Base-by-base conservation (phyloP, 1,284 basidiomycete species). In the Filobasidium uniguttulatum region DNA sequence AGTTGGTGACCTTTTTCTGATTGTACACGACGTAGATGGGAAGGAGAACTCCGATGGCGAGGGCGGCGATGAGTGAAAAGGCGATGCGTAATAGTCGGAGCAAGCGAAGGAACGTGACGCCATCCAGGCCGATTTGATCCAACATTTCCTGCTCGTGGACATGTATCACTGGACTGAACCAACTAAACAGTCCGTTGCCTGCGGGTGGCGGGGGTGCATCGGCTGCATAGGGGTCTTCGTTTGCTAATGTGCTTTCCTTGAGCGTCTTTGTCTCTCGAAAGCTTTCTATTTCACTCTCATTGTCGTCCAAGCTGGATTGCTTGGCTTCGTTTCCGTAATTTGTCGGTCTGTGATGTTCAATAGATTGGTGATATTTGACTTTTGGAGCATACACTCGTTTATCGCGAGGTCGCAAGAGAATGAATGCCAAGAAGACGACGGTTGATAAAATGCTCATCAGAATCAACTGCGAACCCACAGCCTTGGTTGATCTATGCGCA, bases 81-180 rank as follows among this genome's bases (percentile, higher is more conserved):
- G 86, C 72, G 73, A 77, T 79, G 23, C 89, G 80, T 62, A 85
- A 77, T 72, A 99, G 81, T 54, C 89, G 81, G 25, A 84, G 75
- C 66, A 98, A 96, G 20, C 91, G 83, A 17, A 99, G 78, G 68
- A 87, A 99, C 12, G 85, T 78, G 45, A 89, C 83, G 0, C 91
- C 93, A 65, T 99, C 94, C 19, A 96, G 78, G 15, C 87, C 93
- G 60, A 96, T 77, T 65, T 91, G 89, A 58, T 85, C 80, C 28
- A 97, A 74, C 38, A 97, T 78, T 58, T 89, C 82, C 25, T 82
- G 79, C 67, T 98, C 93, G 60, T 83, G 83, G 26, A 83, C 82
- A 55, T 80, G 77, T 45, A 89, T 62, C 19, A 97, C 77, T 2
- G 93, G 91, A 20, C 81, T 81, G 1, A 97, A 72, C 93, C 91